phyloP scores from a whole-genome alignment of 2,329 filamentous ascomycete species.

The Botrytis hyacinthi region DNA sequence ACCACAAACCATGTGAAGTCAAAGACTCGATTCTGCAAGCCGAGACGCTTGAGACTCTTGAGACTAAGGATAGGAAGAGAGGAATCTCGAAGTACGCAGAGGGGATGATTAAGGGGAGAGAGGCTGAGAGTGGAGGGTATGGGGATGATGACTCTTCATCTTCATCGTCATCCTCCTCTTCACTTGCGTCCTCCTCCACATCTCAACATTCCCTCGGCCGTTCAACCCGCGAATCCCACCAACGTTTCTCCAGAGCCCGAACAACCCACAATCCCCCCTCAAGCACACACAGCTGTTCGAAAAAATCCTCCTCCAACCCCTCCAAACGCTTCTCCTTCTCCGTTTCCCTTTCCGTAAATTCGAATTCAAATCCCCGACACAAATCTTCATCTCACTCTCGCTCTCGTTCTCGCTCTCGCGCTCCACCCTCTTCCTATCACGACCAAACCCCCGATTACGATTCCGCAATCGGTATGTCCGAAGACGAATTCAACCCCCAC shows the following conservation, averaged over 20 bases:
- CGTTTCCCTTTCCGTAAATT: not conserved
- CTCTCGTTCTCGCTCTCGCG: too few species aligned
- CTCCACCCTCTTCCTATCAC: not conserved
- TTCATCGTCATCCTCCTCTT: not conserved
- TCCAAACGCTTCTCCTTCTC: not conserved
- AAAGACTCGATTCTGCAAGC: not conserved
- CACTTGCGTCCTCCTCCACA: not conserved
- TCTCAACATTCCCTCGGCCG: not conserved
- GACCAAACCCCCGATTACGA: not conserved
- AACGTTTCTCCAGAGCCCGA: not conserved
- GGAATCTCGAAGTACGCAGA: not conserved
- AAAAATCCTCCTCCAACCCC: not conserved
- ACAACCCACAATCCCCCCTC: not conserved
- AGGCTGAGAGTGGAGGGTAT: too few species aligned
- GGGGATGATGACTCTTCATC: not conserved
- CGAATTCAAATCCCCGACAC: not conserved
- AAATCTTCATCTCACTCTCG: not conserved
- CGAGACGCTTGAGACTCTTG: not conserved
- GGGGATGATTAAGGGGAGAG: not conserved
- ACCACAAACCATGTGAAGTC: not conserved
- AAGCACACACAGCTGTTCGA: not conserved
- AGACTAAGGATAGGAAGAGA: not conserved
- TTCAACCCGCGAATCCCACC: not conserved
- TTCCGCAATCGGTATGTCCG: not conserved
- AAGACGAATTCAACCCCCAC: not conserved